phyloP scores from a whole-genome alignment of 495 filamentous ascomycete species.

The Viridothelium virens region DNA sequence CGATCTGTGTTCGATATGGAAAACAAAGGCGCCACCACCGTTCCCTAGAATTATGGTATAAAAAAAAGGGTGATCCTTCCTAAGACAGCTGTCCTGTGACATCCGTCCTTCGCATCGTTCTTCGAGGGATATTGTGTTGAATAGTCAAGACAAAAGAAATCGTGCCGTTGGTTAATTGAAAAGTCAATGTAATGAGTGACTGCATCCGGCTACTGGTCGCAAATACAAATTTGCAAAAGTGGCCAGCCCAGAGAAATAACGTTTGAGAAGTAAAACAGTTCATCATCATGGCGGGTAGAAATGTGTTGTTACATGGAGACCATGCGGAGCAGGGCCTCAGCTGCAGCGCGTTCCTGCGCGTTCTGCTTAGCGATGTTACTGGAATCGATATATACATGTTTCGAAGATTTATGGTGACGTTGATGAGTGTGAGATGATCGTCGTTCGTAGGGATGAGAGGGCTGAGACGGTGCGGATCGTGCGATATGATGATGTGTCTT shows the following conservation, averaged over 20 bases:
- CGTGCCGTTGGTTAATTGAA: background rate
- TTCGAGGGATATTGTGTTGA: background rate
- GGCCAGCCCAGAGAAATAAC: background rate
- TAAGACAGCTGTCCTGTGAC: too few species aligned
- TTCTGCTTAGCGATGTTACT: slow-evolving; percentile 7
- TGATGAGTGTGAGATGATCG: background rate
- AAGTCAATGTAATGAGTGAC: background rate
- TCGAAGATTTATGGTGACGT: background rate
- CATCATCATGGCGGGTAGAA: background rate
- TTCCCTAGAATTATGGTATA: too few species aligned
- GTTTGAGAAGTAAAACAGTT: background rate
- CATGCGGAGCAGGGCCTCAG: slow-evolving; percentile 10
- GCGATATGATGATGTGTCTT: background rate
- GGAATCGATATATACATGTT: slow-evolving; percentile 2
- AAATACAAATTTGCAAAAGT: background rate
- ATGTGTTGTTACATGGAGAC: slow-evolving; percentile 7
- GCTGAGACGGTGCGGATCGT: background rate
- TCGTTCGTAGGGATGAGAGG: slow-evolving; percentile 2
- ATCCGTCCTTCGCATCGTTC: background rate
- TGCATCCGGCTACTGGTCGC: background rate
- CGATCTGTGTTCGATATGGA: too few species aligned
- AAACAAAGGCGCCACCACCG: too few species aligned
- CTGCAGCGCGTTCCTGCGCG: slow-evolving; percentile 10
- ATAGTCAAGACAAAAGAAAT: background rate
- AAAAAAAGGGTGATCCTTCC: too few species aligned